Conservation (phyloP, 495 filamentous ascomycete genomes). For the Glutinoglossum americanum region DNA sequence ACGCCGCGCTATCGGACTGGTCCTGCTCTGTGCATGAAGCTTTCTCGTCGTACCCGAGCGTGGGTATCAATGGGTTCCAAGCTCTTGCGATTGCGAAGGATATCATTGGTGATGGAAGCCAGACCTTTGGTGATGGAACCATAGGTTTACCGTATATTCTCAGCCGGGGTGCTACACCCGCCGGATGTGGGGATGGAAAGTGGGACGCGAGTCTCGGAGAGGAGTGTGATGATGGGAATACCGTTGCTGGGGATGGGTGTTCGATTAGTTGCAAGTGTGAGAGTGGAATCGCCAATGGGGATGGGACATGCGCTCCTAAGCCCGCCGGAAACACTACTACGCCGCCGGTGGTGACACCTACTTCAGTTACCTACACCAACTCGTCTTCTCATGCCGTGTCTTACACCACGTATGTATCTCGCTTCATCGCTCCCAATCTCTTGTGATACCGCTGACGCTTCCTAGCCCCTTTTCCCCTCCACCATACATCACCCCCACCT, state of each 20-base stretch:
- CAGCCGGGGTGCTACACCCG: conserved; percentile 24
- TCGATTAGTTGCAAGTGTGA: conserved; percentile 20
- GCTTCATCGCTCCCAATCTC: too few species aligned
- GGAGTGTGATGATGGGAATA: conserved; percentile 28
- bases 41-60: conserved; percentile 22
- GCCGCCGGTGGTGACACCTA: neutral
- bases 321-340: neutral
- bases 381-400: too few species aligned
- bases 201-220: conserved; percentile 19
- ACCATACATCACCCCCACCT: conserved; percentile 9
- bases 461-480: neutral
- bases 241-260: conserved; percentile 18
- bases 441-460: too few species aligned
- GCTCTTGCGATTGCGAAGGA: conserved; percentile 25
- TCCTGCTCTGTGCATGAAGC: conserved; percentile 27
- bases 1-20: conserved; percentile 23
- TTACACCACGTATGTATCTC: too few species aligned
- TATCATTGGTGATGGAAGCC: conserved; percentile 18
- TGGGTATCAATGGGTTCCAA: conserved; percentile 20
- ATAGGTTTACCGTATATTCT: conserved; percentile 28
- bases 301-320: conserved; percentile 7
- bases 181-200: conserved; percentile 25
- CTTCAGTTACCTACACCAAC: too few species aligned
- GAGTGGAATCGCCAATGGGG: conserved; percentile 7
- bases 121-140: conserved; percentile 21